These are phyloP conservation scores for Infundibulicybe gibba DNA, from an alignment of 768 basidiomycete species.

Conservation along the genomic window DNA sequence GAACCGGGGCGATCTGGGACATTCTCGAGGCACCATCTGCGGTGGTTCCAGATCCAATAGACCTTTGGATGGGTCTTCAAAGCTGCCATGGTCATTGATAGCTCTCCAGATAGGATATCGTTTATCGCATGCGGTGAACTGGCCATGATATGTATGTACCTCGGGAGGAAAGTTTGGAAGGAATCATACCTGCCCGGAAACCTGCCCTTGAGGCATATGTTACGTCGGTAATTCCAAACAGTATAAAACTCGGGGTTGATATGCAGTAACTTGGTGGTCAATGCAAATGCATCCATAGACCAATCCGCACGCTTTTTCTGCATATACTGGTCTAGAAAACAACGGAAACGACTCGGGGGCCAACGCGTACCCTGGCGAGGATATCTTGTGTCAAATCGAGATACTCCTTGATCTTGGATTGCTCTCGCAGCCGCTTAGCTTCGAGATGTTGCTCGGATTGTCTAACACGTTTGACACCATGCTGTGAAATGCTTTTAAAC, in stretches of 20 bases:
- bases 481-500: constrained; percentile 38
- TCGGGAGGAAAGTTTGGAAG: neutral
- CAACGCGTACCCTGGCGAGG: constrained; percentile 52
- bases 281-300: constrained; percentile 69
- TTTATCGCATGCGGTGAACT: constrained; percentile 66
- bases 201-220: constrained; percentile 68
- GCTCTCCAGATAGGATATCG: constrained; percentile 62
- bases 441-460: constrained; percentile 60
- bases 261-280: constrained; percentile 74
- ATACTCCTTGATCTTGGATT: constrained; percentile 74
- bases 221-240: constrained; percentile 90
- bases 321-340: neutral
- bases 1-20: constrained; percentile 70
- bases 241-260: constrained; percentile 96
- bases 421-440: constrained; percentile 67
- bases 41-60: constrained; percentile 99
- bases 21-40: constrained; percentile 90
- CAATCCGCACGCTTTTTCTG: constrained; percentile 73
- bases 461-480: constrained; percentile 62
- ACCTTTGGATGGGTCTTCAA: constrained; percentile 89
- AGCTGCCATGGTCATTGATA: constrained; percentile 76
- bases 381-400: constrained; percentile 60
- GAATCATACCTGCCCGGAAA: constrained; percentile 59
- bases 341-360: constrained; percentile 6
- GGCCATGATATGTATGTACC: constrained; percentile 12